These are phyloP conservation scores for Nectriaceae sp. DNA, from an alignment of 2,329 filamentous ascomycete species.

Conservation along the genomic window DNA sequence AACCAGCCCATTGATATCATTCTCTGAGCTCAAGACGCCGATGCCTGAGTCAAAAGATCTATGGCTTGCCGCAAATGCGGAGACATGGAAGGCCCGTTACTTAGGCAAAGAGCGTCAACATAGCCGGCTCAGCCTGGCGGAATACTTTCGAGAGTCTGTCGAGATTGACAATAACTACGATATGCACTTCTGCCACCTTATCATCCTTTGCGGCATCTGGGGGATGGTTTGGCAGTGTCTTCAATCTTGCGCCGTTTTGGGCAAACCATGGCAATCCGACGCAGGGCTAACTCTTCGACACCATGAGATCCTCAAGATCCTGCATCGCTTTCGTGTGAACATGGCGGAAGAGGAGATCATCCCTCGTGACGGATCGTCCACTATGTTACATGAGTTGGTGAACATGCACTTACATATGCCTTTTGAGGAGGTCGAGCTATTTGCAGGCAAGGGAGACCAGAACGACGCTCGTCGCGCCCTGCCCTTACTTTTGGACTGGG, in stretches of 20 bases:
- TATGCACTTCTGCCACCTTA: conserved; percentile 5
- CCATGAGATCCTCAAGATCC: conserved; percentile 10
- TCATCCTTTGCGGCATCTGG: conserved; percentile 14
- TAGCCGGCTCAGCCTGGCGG: conserved; percentile 3
- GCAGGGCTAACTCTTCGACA: conserved; percentile 11
- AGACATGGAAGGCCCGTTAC: conserved; percentile 14
- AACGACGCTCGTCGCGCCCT: conserved; percentile 15
- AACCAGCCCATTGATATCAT: conserved; percentile 13
- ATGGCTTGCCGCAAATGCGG: conserved; percentile 14
- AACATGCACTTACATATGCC: conserved; percentile 17
- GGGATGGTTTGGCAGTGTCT: conserved; percentile 17
- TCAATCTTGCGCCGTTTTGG: conserved; percentile 4
- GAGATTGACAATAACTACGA: conserved; percentile 12
- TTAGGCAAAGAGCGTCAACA: conserved; percentile 4
- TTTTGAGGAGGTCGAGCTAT: conserved; percentile 15
- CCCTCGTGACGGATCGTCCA: conserved; percentile 2
- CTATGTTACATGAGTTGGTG: conserved; percentile 7
- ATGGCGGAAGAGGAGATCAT: conserved; percentile 8
- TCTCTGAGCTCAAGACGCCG: conserved; percentile 10
- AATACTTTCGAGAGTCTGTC: conserved; percentile 10
- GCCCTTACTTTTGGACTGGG: conserved; percentile 11
- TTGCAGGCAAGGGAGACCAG: conserved; percentile 14
- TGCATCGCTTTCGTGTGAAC: conserved; percentile 11
- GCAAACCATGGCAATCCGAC: conserved; percentile 8
- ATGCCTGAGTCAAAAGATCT: conserved; percentile 14